Conservation (phyloP, 1,284 basidiomycete genomes). For the Trametes versicolor region DNA sequence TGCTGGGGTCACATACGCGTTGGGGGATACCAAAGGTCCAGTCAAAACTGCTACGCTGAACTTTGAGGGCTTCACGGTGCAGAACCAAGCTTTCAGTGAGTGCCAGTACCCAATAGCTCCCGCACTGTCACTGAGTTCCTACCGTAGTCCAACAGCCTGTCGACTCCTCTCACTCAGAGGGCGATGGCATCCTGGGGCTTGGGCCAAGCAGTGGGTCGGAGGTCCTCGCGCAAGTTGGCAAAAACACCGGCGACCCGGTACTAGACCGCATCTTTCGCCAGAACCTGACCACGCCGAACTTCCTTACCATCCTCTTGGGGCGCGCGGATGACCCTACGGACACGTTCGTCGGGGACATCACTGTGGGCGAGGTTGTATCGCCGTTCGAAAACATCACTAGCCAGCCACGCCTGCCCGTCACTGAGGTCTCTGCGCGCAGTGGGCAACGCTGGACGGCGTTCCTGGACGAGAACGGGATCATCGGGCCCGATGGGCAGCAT, state of each 20-base stretch:
- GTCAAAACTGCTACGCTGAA: conserved; percentile 62
- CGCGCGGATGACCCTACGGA: conserved; percentile 45
- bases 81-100: conserved; percentile 71
- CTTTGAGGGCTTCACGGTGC: conserved; percentile 63
- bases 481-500: conserved; percentile 53
- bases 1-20: conserved; percentile 59
- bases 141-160: conserved; percentile 39
- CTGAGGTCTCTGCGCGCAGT: conserved; percentile 31
- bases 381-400: conserved; percentile 47
- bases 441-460: conserved; percentile 51
- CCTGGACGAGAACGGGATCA: conserved; percentile 48
- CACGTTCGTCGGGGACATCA: conserved; percentile 49
- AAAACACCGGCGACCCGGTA: conserved; percentile 54
- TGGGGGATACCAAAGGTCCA: conserved; percentile 57
- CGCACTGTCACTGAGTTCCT: not conserved
- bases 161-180: conserved; percentile 37
- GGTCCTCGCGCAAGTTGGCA: conserved; percentile 39
- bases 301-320: conserved; percentile 58
- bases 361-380: conserved; percentile 46
- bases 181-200: conserved; percentile 50
- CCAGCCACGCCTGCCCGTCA: conserved; percentile 48
- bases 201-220: conserved; percentile 49
- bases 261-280: conserved; percentile 72
- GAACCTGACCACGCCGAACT: conserved; percentile 64
- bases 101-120: not conserved